Percentiles rank a stretch among this genome's conserved stretches.
phyloP scores from a whole-genome alignment of 441 rosid genomes.

The Corymbia citriodora region DNA sequence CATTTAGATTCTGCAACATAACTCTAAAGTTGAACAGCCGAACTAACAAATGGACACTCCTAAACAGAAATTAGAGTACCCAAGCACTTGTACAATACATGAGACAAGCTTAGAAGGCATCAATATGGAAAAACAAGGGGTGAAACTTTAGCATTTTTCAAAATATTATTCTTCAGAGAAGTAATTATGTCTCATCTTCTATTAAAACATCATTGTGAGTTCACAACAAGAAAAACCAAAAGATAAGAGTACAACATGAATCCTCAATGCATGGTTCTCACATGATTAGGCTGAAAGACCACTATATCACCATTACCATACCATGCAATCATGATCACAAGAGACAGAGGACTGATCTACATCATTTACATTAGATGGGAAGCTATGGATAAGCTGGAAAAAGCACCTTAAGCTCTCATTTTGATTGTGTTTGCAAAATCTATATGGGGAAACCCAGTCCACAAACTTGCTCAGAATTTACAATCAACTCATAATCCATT shows the following conservation, averaged over 20 bases:
- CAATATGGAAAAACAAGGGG: background rate
- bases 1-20: background rate
- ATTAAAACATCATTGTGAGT: background rate
- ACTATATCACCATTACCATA: background rate
- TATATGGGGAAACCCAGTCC: background rate
- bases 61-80: background rate
- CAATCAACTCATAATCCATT: background rate
- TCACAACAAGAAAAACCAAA: background rate
- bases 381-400: background rate
- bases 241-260: background rate
- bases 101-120: background rate
- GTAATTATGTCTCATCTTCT: background rate
- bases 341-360: background rate
- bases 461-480: background rate
- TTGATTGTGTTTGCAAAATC: background rate
- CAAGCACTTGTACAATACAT: background rate
- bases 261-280: background rate
- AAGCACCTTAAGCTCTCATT: background rate
- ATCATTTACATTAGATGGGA: background rate
- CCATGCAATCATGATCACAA: background rate
- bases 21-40: background rate
- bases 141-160: background rate
- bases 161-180: background rate
- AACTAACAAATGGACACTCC: background rate
- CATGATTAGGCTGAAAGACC: background rate